phyloP scores from a whole-genome alignment of 495 filamentous ascomycete genomes.

The Sabuloglossum arenarium region DNA sequence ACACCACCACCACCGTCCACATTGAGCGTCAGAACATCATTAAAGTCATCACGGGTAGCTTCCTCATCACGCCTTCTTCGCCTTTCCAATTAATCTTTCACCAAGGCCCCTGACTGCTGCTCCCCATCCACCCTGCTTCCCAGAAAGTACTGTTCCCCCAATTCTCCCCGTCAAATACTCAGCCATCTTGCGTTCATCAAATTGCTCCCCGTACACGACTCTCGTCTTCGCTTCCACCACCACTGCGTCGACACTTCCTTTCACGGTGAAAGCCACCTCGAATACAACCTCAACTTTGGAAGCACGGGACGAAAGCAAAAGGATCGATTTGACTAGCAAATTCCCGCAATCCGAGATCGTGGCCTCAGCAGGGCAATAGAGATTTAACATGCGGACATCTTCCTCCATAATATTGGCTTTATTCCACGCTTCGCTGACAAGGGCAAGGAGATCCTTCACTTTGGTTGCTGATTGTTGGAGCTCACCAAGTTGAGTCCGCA shows the following conservation, averaged over 20 bases:
- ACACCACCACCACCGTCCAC: no score
- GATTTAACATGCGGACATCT: constrained; percentile 31
- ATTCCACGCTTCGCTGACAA: constrained; percentile 39
- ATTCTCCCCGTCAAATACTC: background rate
- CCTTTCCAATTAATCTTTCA: background rate
- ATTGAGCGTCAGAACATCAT: no score
- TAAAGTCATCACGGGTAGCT: background rate
- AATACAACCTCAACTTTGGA: constrained; percentile 39
- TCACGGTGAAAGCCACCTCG: background rate
- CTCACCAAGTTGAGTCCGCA: constrained; percentile 33
- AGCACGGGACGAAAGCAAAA: constrained; percentile 34
- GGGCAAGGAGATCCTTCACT: constrained; percentile 30
- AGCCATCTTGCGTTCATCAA: background rate
- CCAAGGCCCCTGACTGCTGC: background rate
- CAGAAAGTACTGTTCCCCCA: background rate
- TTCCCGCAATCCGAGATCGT: constrained; percentile 27
- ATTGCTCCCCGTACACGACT: constrained; percentile 2
- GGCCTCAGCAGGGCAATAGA: constrained; percentile 31
- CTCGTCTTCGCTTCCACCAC: background rate
- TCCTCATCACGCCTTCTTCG: background rate
- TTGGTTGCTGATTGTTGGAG: constrained; percentile 26
- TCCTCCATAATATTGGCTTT: constrained; percentile 28
- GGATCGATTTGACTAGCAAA: constrained; percentile 26
- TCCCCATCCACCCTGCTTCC: background rate
- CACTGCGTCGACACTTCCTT: background rate